A percentile compares a stretch with the other conserved stretches of the same genome.
phyloP scores from a whole-genome alignment of 176 grass and related monocot genomes.

The Eleusine coracana region DNA sequence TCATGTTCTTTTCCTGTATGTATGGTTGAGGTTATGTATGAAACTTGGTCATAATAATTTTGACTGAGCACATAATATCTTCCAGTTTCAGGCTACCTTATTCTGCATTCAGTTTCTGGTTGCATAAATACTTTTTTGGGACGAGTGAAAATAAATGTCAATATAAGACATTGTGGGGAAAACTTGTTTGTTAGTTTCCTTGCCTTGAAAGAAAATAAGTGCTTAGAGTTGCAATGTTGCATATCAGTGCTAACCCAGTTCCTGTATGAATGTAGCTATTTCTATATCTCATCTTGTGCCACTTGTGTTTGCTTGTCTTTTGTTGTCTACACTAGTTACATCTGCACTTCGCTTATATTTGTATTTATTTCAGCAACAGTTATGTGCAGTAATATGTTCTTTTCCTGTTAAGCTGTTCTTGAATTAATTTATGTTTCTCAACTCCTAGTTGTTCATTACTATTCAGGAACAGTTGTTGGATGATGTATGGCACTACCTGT shows the following conservation, averaged over 20 bases:
- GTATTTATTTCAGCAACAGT: conserved; percentile 13
- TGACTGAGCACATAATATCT: not conserved
- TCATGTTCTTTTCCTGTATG: conserved; percentile 8
- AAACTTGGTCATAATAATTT: not conserved
- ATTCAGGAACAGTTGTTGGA: conserved; percentile 71
- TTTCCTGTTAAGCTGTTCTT: not conserved
- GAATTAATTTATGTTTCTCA: conserved; percentile 34
- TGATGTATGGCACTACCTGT: conserved; percentile 67
- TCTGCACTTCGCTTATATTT: conserved; percentile 5
- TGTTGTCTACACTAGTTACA: not conserved
- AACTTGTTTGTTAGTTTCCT: not conserved
- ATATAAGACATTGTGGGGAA: not conserved
- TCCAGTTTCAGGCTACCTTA: not conserved
- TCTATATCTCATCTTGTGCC: not conserved
- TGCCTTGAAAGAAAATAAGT: not conserved
- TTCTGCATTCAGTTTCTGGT: not conserved
- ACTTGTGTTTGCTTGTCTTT: not conserved
- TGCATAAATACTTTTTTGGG: not conserved
- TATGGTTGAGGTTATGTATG: not conserved
- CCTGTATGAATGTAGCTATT: not conserved
- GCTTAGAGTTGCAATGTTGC: not conserved
- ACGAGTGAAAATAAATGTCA: not conserved
- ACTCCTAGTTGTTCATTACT: conserved; percentile 25
- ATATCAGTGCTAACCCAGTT: conserved; percentile 15
- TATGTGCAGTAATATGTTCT: not conserved